Conservation (phyloP, 176 grass and related monocot genomes). For the Eleusine coracana region DNA sequence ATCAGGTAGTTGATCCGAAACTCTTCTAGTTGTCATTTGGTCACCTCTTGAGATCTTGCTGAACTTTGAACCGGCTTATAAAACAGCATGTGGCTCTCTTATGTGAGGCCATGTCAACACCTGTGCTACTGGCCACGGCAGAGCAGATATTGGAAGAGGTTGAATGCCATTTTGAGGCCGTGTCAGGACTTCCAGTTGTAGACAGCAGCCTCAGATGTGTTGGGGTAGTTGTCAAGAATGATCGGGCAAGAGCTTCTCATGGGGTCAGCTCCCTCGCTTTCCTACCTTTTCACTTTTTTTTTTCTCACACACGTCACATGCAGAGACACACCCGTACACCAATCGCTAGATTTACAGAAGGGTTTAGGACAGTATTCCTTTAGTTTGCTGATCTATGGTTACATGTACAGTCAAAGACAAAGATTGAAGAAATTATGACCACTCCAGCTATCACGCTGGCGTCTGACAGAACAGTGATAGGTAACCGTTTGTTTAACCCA, state of each 20-base stretch:
- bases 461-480: slow-evolving; percentile 73
- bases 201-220: slow-evolving; percentile 70
- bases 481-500: slow-evolving; percentile 44
- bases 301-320: not conserved
- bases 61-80: slow-evolving; percentile 13
- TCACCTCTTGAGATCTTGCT: slow-evolving; percentile 19
- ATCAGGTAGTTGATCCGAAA: slow-evolving; percentile 42
- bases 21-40: not conserved
- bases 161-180: slow-evolving; percentile 53
- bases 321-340: not conserved
- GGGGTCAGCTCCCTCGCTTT: slow-evolving; percentile 50
- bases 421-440: slow-evolving; percentile 74
- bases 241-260: slow-evolving; percentile 56
- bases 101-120: slow-evolving; percentile 66
- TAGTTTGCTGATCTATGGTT: slow-evolving; percentile 25
- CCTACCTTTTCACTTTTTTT: not conserved
- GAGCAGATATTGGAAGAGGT: slow-evolving; percentile 80
- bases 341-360: not conserved
- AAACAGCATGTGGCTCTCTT: slow-evolving; percentile 36
- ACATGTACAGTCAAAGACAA: slow-evolving; percentile 60
- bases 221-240: slow-evolving; percentile 75
- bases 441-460: slow-evolving; percentile 85
- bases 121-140: slow-evolving; percentile 47
- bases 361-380: not conserved
- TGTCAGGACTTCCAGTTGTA: slow-evolving; percentile 78